Evolutionary conservation across 2,329 filamentous ascomycete genomes (phyloP).

Genomic region (Calonectria pauciramosa): DNA sequence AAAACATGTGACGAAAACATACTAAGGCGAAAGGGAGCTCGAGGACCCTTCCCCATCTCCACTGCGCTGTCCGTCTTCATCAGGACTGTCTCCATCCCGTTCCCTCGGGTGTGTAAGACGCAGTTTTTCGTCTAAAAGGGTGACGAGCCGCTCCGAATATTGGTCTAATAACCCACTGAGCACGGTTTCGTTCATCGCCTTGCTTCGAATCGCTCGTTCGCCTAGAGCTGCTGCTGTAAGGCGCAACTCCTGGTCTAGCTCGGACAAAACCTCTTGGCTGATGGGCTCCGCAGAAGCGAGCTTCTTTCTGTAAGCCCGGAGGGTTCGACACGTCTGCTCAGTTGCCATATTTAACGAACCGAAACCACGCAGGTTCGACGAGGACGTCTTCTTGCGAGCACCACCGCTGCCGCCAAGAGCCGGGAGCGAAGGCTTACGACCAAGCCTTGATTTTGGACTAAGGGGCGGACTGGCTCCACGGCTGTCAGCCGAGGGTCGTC

Average conservation of each 20-base stretch:
- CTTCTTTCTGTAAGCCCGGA: slow-evolving; percentile 75
- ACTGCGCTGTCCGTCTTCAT: slow-evolving; percentile 50
- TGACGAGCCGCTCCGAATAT: slow-evolving; percentile 80
- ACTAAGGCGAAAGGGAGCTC: slow-evolving; percentile 52
- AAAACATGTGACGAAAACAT: slow-evolving; percentile 38
- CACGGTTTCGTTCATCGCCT: slow-evolving; percentile 69
- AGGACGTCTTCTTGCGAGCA: slow-evolving; percentile 64
- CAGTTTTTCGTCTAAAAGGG: slow-evolving; percentile 80
- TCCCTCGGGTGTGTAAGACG: slow-evolving; percentile 58
- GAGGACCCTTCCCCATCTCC: slow-evolving; percentile 48
- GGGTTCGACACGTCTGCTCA: slow-evolving; percentile 73
- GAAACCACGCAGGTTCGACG: slow-evolving; percentile 62
- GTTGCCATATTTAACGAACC: slow-evolving; percentile 73
- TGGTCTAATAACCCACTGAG: slow-evolving; percentile 78
- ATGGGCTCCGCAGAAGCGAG: slow-evolving; percentile 69
- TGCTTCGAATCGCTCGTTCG: slow-evolving; percentile 67
- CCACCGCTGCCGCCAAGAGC: slow-evolving; percentile 58
- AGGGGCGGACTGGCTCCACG: slow-evolving; percentile 62
- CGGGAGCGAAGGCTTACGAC: slow-evolving; percentile 68
- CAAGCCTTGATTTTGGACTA: slow-evolving; percentile 63
- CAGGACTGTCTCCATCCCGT: slow-evolving; percentile 46
- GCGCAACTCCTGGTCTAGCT: slow-evolving; percentile 75
- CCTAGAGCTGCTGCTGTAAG: slow-evolving; percentile 73
- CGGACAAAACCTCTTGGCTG: slow-evolving; percentile 69
- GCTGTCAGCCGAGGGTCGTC: slow-evolving; percentile 60